Conservation (phyloP, 805 yeast genomes). For the Tetrapisispora pingtungensis region DNA sequence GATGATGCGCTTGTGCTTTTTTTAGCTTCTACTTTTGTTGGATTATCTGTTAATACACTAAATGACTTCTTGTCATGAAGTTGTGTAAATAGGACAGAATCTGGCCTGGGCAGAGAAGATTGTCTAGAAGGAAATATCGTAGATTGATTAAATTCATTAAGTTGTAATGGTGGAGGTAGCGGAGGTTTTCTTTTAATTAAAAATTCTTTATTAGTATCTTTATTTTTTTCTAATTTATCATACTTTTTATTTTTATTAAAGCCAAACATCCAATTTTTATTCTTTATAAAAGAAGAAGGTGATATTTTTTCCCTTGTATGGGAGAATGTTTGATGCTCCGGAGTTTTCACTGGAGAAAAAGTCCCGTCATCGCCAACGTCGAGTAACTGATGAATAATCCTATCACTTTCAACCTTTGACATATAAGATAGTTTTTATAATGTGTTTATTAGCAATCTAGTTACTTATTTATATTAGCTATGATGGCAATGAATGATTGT, state of each 20-base stretch:
- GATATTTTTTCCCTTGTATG: conserved; percentile 3
- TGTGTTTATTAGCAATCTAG: too few species aligned
- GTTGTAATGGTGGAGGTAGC: not conserved
- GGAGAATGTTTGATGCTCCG: not conserved
- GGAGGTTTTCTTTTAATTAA: not conserved
- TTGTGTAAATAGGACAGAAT: conserved; percentile 2
- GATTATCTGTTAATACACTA: not conserved
- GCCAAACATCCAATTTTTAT: conserved; percentile 16
- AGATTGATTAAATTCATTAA: not conserved
- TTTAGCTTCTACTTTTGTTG: not conserved
- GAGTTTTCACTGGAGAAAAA: not conserved
- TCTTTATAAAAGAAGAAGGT: conserved; percentile 13
- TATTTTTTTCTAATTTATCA: not conserved
- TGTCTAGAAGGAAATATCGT: conserved; percentile 15
- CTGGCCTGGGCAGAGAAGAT: conserved; percentile 24
- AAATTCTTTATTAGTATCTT: not conserved
- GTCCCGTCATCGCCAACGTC: not conserved
- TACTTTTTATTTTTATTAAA: not conserved
- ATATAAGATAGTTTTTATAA: too few species aligned
- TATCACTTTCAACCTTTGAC: not conserved
- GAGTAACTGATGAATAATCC: not conserved
- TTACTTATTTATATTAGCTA: too few species aligned
- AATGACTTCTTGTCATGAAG: not conserved
- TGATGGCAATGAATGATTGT: too few species aligned
- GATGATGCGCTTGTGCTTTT: not conserved